phyloP scores from a whole-genome alignment of 208 protist species.

The Crithidia expoeki region DNA sequence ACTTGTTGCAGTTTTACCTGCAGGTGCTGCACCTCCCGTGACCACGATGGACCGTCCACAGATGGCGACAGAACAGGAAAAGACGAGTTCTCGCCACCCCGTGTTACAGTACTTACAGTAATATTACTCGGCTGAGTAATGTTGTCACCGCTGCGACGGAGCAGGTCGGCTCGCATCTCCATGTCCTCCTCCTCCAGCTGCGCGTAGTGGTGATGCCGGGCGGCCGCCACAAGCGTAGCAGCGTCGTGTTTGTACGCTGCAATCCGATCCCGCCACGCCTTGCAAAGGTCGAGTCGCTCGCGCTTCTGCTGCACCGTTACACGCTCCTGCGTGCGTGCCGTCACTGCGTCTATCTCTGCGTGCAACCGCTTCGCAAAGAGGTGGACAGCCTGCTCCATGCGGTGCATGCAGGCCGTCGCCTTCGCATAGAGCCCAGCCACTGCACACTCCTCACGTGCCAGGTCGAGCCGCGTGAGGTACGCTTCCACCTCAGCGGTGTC shows the following conservation, averaged over 20 bases:
- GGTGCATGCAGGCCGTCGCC: slow-evolving; percentile 52
- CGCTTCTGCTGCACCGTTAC: slow-evolving; percentile 39
- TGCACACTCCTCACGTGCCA: slow-evolving; percentile 51
- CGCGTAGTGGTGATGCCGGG: slow-evolving; percentile 38
- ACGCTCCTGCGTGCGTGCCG: slow-evolving; percentile 24
- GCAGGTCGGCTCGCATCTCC: slow-evolving; percentile 4
- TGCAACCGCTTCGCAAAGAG: slow-evolving; percentile 46
- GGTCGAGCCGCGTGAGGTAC: slow-evolving; percentile 52
- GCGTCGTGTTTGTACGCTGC: slow-evolving; percentile 44
- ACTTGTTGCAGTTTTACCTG: slow-evolving; percentile 33
- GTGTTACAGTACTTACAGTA: too few relatives aligned
- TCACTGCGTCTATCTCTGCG: slow-evolving; percentile 32
- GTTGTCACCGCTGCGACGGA: not conserved
- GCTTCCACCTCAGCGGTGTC: slow-evolving; percentile 39
- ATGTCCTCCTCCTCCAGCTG: slow-evolving; percentile 39
- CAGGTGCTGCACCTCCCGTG: slow-evolving; percentile 27
- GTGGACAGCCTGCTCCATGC: slow-evolving; percentile 52
- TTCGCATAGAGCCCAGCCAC: slow-evolving; percentile 33
- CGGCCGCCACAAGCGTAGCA: slow-evolving; percentile 22
- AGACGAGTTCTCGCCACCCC: not conserved
- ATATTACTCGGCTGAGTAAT: not conserved
- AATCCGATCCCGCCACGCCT: slow-evolving; percentile 44
- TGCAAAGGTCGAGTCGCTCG: slow-evolving; percentile 43
- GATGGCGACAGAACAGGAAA: not conserved
- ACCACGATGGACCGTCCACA: slow-evolving; percentile 1